Evolutionary conservation across 2,329 filamentous ascomycete species (phyloP).

Genomic region (Fusarium virguliforme): DNA sequence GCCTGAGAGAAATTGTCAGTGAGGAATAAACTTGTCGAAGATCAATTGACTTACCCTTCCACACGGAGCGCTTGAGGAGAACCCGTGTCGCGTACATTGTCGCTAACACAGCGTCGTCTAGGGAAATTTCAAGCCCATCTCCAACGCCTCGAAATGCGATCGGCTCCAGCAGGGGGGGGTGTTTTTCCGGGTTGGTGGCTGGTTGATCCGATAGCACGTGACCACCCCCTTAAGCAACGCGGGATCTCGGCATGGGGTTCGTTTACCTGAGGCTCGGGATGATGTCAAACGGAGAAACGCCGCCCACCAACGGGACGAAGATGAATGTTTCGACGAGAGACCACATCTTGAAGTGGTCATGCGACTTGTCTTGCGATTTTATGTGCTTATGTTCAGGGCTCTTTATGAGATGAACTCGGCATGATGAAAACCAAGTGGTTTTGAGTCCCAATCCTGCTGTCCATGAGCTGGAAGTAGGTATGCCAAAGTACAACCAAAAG

Average conservation of each 20-base stretch:
- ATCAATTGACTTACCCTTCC: constrained; percentile 78
- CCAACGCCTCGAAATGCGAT: constrained; percentile 42
- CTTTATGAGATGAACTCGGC: neutral
- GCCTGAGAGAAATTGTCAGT: constrained; percentile 56
- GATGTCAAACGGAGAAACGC: constrained; percentile 33
- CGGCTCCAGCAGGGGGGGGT: constrained; percentile 11
- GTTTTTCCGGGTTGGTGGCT: constrained; percentile 36
- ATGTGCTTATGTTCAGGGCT: neutral
- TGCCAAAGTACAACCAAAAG: neutral
- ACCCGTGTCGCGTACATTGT: constrained; percentile 79
- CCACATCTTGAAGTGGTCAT: constrained; percentile 16
- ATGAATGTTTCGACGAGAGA: constrained; percentile 32
- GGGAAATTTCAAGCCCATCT: constrained; percentile 45
- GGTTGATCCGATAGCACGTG: constrained; percentile 43
- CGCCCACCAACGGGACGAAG: constrained; percentile 41
- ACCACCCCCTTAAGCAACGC: constrained; percentile 8
- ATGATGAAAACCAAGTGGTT: constrained; percentile 18
- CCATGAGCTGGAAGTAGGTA: neutral
- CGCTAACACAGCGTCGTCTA: constrained; percentile 47
- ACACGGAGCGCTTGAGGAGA: constrained; percentile 83
- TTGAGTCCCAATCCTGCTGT: neutral
- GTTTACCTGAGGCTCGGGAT: constrained; percentile 27
- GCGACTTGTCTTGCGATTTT: constrained; percentile 20
- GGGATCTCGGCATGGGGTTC: constrained; percentile 32
- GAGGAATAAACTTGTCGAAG: neutral